Base-by-base conservation (phyloP, 2,329 filamentous ascomycete species). In the Fusarium paranaense region DNA sequence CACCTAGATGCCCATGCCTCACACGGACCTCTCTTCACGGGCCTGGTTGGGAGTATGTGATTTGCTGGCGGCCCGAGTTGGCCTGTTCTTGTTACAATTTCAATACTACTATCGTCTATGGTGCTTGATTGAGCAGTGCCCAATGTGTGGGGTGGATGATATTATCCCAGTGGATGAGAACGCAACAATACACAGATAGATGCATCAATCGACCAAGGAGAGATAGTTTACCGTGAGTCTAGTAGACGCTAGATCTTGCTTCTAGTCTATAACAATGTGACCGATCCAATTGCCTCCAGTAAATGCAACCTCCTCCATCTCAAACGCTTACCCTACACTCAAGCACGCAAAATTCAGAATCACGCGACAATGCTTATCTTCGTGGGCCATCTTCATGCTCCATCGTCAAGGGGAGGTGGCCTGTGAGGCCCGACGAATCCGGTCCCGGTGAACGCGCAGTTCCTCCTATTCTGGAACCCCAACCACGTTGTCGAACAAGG, bases 301-400 rank as follows among this genome's bases (percentile, higher is more conserved):
- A 58, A 22, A 37, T 27, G 20, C 33, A 58, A 58, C 22, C 56
- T 38, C 56, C 20, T 58, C 30, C 10, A 4, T 20, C 10, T 16
- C 1, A 35, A 38, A 6, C 25, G 27, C 57, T 16, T 66, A 66
- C 64, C 64, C 64, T 66, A 54, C n/a, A 66, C 35, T 6, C 14
- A 16, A 50, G 27, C 11, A 56, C 18, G 25, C 22, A 33, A 66
- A 56, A 20, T 14, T 6, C 27, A 14, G 25, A 33, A 64, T 64
- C 63, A 66, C 63, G 45, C 54, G 42, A 66, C 25, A 66, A 50
- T 52, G 25, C 52, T 66, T 66, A 66, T 66, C 63, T 66, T 52
- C 16, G 22, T 35, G 35, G 30, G 38, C 22, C 47, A 50, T 61
- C 63, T 66, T 52, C 16, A 52, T 35, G n/a, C 27, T 18, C 40